A percentile compares a stretch with the other conserved stretches of the same genome.
Evolutionary conservation across 179 eudicot species (phyloP).

Genomic region (Vitellaria paradoxa): DNA sequence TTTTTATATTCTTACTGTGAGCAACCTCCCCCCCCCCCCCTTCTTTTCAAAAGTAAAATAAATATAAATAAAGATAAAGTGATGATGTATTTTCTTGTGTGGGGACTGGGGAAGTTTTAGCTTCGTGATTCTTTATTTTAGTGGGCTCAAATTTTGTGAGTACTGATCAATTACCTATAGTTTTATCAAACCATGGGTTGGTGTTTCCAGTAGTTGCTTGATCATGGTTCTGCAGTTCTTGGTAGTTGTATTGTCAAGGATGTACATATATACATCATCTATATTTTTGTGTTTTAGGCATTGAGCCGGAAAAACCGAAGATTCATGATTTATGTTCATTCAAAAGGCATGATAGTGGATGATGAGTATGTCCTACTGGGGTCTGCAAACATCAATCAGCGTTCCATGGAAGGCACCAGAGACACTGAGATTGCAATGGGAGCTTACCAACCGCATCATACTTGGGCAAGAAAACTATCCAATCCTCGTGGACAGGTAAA

Average conservation of each 20-base stretch:
- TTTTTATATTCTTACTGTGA: no score
- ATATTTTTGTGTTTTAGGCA: conserved; percentile 26
- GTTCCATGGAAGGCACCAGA: conserved; percentile 55
- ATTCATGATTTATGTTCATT: conserved; percentile 61
- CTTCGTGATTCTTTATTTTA: neutral
- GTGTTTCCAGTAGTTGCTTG: neutral
- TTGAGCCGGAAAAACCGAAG: conserved; percentile 37
- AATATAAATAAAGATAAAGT: no score
- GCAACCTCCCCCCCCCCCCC: no score
- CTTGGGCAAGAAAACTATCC: conserved; percentile 36
- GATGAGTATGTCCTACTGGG: conserved; percentile 52
- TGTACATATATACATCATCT: neutral
- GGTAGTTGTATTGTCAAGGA: neutral
- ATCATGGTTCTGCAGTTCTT: neutral
- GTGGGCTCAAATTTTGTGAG: neutral
- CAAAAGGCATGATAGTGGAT: conserved; percentile 59
- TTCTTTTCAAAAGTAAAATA: no score
- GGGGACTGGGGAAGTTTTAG: neutral
- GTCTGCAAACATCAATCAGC: conserved; percentile 57
- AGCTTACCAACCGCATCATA: conserved; percentile 51
- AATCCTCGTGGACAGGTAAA: conserved; percentile 52
- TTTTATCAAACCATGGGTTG: neutral
- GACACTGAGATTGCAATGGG: conserved; percentile 69
- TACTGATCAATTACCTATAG: neutral
- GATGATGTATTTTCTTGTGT: neutral